These are phyloP conservation scores for Mycena amicta DNA, from an alignment of 768 basidiomycete species.

Conservation along the genomic window DNA sequence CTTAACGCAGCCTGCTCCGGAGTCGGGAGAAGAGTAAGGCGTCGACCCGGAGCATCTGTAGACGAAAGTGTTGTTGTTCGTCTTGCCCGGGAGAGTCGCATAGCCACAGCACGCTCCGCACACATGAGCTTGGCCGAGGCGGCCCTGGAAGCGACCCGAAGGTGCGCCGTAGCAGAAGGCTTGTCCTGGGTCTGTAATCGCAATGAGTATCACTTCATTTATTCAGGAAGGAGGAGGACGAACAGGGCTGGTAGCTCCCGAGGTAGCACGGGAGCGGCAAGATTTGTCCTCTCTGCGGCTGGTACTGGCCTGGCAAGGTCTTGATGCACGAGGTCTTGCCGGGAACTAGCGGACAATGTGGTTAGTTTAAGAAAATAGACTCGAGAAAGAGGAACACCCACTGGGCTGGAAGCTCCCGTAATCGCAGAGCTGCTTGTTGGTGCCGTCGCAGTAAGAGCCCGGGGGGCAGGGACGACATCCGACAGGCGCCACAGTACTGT, in stretches of 20 bases:
- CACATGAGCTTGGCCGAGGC: slow-evolving; percentile 1
- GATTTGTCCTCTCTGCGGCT: not conserved
- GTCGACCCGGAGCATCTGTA: slow-evolving; percentile 11
- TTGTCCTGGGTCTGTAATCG: not conserved
- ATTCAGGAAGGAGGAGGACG: not conserved
- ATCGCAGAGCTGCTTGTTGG: not conserved
- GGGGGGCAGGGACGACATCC: not conserved
- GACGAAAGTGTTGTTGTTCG: slow-evolving; percentile 4
- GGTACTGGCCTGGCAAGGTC: not conserved
- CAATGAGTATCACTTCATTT: not conserved
- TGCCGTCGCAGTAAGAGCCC: not conserved
- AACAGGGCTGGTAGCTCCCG: slow-evolving; percentile 11
- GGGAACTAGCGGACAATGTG: not conserved
- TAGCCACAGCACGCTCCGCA: slow-evolving; percentile 16
- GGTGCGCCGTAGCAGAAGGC: slow-evolving; percentile 5
- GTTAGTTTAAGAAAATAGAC: not conserved
- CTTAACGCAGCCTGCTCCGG: slow-evolving; percentile 10
- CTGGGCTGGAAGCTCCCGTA: slow-evolving; percentile 11
- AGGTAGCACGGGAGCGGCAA: not conserved
- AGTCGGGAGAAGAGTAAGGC: not conserved
- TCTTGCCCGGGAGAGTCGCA: not conserved
- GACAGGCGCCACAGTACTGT: no score
- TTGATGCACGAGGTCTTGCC: not conserved
- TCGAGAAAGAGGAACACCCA: not conserved
- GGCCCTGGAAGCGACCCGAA: slow-evolving; percentile 4